These are phyloP conservation scores for Haplosporangium sp. DNA, from an alignment of 371 early-diverging fungal species.

Conservation along the genomic window DNA sequence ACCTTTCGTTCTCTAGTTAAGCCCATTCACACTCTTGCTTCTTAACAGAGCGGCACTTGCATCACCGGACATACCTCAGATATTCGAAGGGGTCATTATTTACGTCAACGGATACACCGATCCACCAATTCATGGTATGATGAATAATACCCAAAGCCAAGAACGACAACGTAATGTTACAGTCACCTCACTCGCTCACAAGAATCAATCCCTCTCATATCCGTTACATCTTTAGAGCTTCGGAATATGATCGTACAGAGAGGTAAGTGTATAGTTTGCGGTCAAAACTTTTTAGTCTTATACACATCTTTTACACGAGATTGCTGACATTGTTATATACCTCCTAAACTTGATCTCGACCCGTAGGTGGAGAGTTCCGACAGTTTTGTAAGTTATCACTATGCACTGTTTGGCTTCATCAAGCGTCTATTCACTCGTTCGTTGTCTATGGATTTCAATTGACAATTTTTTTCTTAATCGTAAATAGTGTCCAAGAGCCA, in stretches of 20 bases:
- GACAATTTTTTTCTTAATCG: neutral
- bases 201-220: neutral
- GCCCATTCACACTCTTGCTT: neutral
- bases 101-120: conserved; percentile 78
- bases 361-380: conserved; percentile 35
- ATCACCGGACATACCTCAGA: conserved; percentile 45
- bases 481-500: conserved; percentile 63
- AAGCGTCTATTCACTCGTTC: neutral
- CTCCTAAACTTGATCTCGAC: neutral
- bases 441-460: neutral
- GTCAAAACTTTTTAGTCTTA: neutral
- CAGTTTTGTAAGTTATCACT: conserved; percentile 36
- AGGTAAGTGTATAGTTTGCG: conserved; percentile 23
- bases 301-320: no score
- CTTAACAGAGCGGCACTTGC: conserved; percentile 19
- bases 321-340: neutral
- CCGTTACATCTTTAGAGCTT: conserved; percentile 58
- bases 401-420: neutral
- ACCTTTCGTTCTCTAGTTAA: neutral
- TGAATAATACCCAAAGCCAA: no score
- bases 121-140: conserved; percentile 59
- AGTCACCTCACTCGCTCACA: neutral
- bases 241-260: conserved; percentile 66
- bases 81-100: conserved; percentile 70
- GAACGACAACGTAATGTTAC: neutral